phyloP scores from a whole-genome alignment of 2,329 filamentous ascomycete species.

The Penicillium hordei region DNA sequence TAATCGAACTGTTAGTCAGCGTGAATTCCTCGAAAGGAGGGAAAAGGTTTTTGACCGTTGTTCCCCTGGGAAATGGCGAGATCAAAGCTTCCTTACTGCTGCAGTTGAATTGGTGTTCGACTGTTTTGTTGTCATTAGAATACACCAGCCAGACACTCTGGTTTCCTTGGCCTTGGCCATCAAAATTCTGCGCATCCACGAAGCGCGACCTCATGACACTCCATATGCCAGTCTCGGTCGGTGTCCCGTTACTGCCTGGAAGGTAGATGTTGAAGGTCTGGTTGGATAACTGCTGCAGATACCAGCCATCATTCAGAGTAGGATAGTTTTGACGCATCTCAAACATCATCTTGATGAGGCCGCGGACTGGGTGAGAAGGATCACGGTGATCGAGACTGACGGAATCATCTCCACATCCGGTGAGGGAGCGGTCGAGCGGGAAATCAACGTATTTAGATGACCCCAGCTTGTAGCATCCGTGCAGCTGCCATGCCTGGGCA shows the following conservation, averaged over 20 bases:
- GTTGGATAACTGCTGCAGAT: constrained; percentile 56
- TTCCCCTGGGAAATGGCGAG: constrained; percentile 55
- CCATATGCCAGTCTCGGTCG: constrained; percentile 62
- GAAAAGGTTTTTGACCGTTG: constrained; percentile 62
- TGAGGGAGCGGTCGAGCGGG: constrained; percentile 54
- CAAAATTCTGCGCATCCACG: constrained; percentile 50
- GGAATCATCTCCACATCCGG: constrained; percentile 57
- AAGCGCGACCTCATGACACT: constrained; percentile 52
- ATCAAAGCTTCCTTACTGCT: constrained; percentile 54
- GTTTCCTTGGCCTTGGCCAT: constrained; percentile 54
- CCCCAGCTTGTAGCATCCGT: constrained; percentile 61
- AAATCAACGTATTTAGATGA: constrained; percentile 58
- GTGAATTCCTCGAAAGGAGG: constrained; percentile 57
- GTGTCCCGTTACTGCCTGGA: constrained; percentile 53
- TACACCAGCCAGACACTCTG: constrained; percentile 49
- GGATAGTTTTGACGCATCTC: constrained; percentile 58
- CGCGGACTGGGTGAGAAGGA: constrained; percentile 60
- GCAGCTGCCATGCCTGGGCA: constrained; percentile 61
- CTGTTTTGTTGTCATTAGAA: constrained; percentile 49
- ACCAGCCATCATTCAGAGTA: constrained; percentile 60
- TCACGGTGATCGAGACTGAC: constrained; percentile 63
- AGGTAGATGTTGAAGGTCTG: constrained; percentile 52
- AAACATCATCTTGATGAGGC: constrained; percentile 62
- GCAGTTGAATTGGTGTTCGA: constrained; percentile 60
- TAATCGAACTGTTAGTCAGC: constrained; percentile 47